phyloP scores from a whole-genome alignment of 257 asterid genomes.

The Parsonsia alboflavescens region DNA sequence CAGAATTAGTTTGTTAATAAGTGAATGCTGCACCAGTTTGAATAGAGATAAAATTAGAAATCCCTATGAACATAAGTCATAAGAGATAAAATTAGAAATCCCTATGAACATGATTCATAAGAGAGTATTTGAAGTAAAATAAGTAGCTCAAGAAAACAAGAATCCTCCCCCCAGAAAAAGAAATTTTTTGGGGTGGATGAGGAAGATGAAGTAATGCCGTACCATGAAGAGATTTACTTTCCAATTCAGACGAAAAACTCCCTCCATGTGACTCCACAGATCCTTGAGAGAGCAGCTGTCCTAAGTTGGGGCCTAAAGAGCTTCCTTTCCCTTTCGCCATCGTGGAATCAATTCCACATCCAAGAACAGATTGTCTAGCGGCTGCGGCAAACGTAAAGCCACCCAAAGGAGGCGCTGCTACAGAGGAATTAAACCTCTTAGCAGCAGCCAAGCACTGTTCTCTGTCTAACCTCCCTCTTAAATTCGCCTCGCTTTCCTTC shows the following conservation, averaged over 20 bases:
- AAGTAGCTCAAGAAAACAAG: background rate
- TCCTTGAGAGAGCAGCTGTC: slow-evolving; percentile 40
- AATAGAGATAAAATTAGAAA: background rate
- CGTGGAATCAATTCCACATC: slow-evolving; percentile 39
- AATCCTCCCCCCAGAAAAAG: background rate
- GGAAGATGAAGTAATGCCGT: slow-evolving; percentile 12
- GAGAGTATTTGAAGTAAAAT: background rate
- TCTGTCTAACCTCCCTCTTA: slow-evolving; percentile 54
- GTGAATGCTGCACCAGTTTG: background rate
- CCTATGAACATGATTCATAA: background rate
- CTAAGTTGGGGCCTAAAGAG: slow-evolving; percentile 30
- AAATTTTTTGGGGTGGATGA: background rate
- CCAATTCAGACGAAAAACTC: slow-evolving; percentile 67
- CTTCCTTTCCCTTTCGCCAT: slow-evolving; percentile 47
- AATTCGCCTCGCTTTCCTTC: slow-evolving; percentile 56
- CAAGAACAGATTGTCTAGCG: slow-evolving; percentile 23
- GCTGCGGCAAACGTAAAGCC: slow-evolving; percentile 25
- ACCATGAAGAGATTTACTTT: slow-evolving; percentile 69
- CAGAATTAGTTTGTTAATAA: background rate
- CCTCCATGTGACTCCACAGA: slow-evolving; percentile 73
- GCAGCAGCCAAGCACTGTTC: slow-evolving; percentile 40
- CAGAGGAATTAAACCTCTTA: slow-evolving; percentile 37
- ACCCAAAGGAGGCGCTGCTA: slow-evolving; percentile 31
- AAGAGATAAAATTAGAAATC: background rate
- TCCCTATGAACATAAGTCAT: background rate